Conservation (phyloP, 371 early-diverging fungal genomes). For the Choanephora cucurbitarum region DNA sequence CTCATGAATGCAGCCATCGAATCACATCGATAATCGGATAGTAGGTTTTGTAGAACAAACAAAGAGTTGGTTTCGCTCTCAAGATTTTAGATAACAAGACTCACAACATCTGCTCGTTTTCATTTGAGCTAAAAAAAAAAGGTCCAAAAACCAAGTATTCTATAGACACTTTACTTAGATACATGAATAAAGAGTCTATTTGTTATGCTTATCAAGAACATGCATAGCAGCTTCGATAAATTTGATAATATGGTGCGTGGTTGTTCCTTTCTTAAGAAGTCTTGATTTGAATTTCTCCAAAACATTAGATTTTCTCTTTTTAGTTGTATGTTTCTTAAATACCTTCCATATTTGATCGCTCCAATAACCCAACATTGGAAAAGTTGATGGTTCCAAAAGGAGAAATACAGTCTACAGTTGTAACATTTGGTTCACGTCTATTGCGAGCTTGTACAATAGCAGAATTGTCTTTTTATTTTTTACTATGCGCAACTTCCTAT, state of each 20-base stretch:
- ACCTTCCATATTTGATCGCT: slow-evolving; percentile 9
- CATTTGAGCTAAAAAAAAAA: too few species aligned
- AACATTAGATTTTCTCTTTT: slow-evolving; percentile 10
- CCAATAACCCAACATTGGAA: slow-evolving; percentile 11
- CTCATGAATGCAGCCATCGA: too few species aligned
- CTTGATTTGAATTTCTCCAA: slow-evolving; percentile 5
- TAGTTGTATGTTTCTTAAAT: slow-evolving; percentile 8
- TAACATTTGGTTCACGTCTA: slow-evolving; percentile 8
- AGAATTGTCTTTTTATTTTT: slow-evolving; percentile 11
- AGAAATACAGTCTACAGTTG: slow-evolving; percentile 19
- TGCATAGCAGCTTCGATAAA: slow-evolving; percentile 14
- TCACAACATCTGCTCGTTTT: too few species aligned
- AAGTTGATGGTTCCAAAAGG: slow-evolving; percentile 11
- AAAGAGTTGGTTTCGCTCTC: too few species aligned
- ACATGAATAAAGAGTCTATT: too few species aligned
- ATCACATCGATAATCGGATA: too few species aligned
- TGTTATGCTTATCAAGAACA: slow-evolving; percentile 8
- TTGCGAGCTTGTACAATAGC: slow-evolving; percentile 7
- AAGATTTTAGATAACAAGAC: too few species aligned
- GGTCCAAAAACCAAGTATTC: too few species aligned
- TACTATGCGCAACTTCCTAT: slow-evolving; percentile 15
- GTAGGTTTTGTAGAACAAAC: too few species aligned
- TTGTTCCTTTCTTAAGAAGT: slow-evolving; percentile 11
- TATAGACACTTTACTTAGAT: too few species aligned
- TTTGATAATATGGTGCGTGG: slow-evolving; percentile 16